These are phyloP conservation scores for Breviolum minutum DNA, from an alignment of 73 alveolate species.

Conservation along the genomic window DNA sequence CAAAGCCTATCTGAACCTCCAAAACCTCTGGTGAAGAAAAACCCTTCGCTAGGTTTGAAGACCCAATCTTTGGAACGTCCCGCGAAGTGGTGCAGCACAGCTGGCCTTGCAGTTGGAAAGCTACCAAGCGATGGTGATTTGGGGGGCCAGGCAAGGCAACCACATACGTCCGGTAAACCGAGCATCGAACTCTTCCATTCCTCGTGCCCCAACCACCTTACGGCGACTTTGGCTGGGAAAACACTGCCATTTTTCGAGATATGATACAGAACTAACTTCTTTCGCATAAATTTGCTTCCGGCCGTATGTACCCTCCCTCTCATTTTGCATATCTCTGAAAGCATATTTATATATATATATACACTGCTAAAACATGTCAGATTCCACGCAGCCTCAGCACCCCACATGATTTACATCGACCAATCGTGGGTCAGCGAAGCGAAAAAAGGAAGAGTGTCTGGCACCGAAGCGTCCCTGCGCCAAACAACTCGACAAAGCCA, in stretches of 20 bases:
- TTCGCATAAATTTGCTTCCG: too few species aligned
- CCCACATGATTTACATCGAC: conserved; percentile 79
- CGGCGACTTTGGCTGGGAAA: neutral
- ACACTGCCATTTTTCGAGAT: too few species aligned
- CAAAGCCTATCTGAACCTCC: too few species aligned
- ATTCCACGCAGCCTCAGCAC: neutral
- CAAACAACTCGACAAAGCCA: neutral
- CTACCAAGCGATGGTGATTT: too few species aligned
- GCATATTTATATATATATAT: too few species aligned
- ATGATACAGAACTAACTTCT: too few species aligned
- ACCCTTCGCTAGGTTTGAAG: neutral
- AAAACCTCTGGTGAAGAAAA: too few species aligned
- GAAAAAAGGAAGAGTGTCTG: conserved; percentile 27
- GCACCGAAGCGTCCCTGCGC: conserved; percentile 91
- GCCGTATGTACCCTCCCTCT: too few species aligned
- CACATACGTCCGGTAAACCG: neutral
- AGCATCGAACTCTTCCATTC: conserved; percentile 36
- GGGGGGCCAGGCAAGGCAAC: neutral
- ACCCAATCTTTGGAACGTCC: conserved; percentile 94
- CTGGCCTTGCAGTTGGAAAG: conserved; percentile 31
- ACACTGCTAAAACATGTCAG: neutral
- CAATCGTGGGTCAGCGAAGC: conserved; percentile 84
- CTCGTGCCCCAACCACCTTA: conserved; percentile 89
- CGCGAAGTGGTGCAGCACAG: conserved; percentile 92
- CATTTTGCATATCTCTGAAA: too few species aligned